A percentile compares a stretch with the other conserved stretches of the same genome.
phyloP scores from a whole-genome alignment of 2,329 filamentous ascomycete species.

The Colletotrichum costaricense region DNA sequence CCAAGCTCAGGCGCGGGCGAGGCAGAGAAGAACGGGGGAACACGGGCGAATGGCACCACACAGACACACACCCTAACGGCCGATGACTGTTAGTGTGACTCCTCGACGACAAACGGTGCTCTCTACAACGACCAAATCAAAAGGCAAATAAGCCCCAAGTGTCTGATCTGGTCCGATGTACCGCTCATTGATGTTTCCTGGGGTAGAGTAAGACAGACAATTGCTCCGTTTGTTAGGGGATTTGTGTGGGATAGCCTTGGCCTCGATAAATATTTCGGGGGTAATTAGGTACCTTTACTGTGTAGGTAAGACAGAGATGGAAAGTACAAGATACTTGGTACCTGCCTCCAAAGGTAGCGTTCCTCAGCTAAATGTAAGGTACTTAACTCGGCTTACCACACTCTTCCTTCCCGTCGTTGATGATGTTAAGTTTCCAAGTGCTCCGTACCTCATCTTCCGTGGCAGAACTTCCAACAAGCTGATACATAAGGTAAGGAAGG shows the following conservation, averaged over 20 bases:
- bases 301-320: background rate
- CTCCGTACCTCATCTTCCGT: background rate
- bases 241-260: background rate
- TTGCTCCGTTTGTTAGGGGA: background rate
- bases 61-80: conserved; percentile 30
- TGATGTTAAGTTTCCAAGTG: background rate
- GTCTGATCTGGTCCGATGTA: background rate
- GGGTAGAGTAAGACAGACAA: background rate
- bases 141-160: background rate
- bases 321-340: background rate
- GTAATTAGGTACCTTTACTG: background rate
- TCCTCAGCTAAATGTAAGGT: background rate
- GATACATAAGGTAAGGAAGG: no score
- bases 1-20: background rate
- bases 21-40: background rate
- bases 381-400: background rate
- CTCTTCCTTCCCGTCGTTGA: background rate
- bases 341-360: background rate
- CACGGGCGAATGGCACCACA: conserved; percentile 27
- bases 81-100: conserved; percentile 30
- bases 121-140: background rate
- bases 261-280: background rate
- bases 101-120: conserved; percentile 21
- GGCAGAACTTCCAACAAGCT: background rate
- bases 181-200: background rate